A percentile compares a stretch with the other conserved stretches of the same genome.
Evolutionary conservation across 768 basidiomycete species (phyloP).

Genomic region (Candolleomyces efflorescens): DNA sequence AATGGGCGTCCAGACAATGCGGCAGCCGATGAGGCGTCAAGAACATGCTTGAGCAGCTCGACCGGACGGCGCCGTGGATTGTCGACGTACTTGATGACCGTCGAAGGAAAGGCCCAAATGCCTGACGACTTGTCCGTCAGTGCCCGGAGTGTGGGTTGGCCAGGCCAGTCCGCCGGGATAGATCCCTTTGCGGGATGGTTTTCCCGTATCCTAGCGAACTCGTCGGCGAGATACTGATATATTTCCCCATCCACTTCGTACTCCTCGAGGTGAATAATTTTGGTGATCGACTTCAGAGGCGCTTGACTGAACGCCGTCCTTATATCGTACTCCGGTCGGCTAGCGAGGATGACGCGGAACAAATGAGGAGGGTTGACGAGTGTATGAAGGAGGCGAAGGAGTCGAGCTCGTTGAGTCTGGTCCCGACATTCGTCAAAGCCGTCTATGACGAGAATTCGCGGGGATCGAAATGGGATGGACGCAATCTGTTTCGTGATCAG

Average conservation of each 20-base stretch:
- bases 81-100: conserved; percentile 5
- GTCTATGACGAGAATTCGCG: conserved; percentile 6
- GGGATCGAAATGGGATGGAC: neutral
- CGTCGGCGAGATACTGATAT: neutral
- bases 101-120: conserved; percentile 4
- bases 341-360: conserved; percentile 7
- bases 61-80: neutral
- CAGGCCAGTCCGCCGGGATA: conserved; percentile 3
- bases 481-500: neutral
- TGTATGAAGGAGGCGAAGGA: neutral
- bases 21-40: neutral
- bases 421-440: conserved; percentile 12
- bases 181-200: neutral
- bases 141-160: neutral
- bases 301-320: neutral
- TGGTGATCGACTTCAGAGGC: neutral
- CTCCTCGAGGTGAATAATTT: neutral
- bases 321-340: conserved; percentile 9
- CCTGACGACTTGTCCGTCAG: conserved; percentile 3
- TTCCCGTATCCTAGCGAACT: too few species aligned
- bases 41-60: neutral
- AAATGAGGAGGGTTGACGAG: neutral
- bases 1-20: neutral
- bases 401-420: neutral
- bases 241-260: conserved; percentile 3